A percentile compares a stretch with the other conserved stretches of the same genome.
phyloP scores from a whole-genome alignment of 208 protist genomes.

The Acanthamoeba rhysodes region DNA sequence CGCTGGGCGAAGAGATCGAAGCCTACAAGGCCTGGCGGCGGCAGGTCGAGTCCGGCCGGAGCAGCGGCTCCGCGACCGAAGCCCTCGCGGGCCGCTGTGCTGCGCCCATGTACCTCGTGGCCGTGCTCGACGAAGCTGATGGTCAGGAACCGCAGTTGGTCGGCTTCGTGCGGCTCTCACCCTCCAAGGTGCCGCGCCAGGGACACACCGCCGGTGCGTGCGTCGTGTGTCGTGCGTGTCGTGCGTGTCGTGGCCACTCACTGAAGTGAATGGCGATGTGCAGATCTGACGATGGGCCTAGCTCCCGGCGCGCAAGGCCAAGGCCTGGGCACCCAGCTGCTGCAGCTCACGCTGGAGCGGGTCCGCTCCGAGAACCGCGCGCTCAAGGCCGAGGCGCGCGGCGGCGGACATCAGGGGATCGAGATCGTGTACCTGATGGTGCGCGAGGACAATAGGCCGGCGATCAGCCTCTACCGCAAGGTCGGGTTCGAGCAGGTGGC shows the following conservation, averaged over 20 bases:
- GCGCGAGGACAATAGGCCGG: slow-evolving; percentile 22
- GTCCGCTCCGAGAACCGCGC: background rate
- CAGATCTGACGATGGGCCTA: slow-evolving; percentile 21
- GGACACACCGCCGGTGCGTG: slow-evolving; percentile 3
- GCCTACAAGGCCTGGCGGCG: slow-evolving; percentile 42
- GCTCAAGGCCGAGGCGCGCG: background rate
- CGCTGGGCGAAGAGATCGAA: background rate
- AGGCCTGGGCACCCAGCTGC: slow-evolving; percentile 9
- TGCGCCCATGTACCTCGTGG: background rate
- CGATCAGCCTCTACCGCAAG: slow-evolving; percentile 21
- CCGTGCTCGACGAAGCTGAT: background rate
- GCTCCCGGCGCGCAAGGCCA: background rate
- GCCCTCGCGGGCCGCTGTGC: background rate
- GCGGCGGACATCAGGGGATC: background rate
- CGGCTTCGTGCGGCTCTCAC: slow-evolving; percentile 34
- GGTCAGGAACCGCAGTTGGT: background rate
- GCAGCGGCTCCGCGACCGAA: background rate
- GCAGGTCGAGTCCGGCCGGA: background rate
- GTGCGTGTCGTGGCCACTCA: background rate
- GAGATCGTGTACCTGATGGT: slow-evolving; percentile 57
- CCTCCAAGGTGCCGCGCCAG: slow-evolving; percentile 34
- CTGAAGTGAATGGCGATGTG: background rate
- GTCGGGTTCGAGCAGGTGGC: slow-evolving; percentile 20
- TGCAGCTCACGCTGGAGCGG: slow-evolving; percentile 11
- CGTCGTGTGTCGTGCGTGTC: background rate